Conservation (phyloP, 306 rosid genomes). For the Castanospermum australe region DNA sequence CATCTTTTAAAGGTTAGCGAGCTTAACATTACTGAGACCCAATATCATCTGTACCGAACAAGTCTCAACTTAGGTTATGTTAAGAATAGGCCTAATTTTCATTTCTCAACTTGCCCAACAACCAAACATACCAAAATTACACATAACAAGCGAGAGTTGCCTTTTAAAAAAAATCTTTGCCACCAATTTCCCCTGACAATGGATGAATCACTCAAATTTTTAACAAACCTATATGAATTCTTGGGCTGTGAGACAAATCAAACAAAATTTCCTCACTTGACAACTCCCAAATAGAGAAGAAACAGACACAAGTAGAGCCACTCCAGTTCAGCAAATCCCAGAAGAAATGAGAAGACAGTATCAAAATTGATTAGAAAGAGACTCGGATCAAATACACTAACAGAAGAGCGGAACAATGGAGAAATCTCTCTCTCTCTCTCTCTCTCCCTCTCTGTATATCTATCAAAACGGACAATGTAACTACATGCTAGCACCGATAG, state of each 20-base stretch:
- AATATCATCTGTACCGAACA: too few relatives aligned
- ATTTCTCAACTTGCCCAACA: neutral
- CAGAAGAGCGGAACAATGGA: neutral
- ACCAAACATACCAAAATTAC: neutral
- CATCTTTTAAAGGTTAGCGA: too few relatives aligned
- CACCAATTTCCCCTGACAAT: neutral
- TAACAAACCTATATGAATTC: neutral
- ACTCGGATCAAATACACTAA: neutral
- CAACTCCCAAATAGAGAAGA: too few relatives aligned
- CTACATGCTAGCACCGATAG: too few relatives aligned
- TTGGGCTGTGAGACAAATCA: neutral
- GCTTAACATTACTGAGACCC: too few relatives aligned
- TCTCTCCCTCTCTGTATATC: too few relatives aligned
- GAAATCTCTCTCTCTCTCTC: slow-evolving; percentile 5
- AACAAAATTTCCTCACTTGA: slow-evolving; percentile 5
- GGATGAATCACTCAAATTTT: neutral
- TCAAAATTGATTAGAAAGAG: neutral
- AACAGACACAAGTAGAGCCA: neutral
- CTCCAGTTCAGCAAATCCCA: neutral
- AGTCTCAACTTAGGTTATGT: neutral
- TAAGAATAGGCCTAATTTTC: neutral
- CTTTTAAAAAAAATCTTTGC: slow-evolving; percentile 24
- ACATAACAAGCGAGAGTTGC: neutral
- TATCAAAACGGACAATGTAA: too few relatives aligned
- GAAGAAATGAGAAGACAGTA: neutral